Evolutionary conservation across 345 rosid species (phyloP).

Genomic region (Gossypium rotundifolium): DNA sequence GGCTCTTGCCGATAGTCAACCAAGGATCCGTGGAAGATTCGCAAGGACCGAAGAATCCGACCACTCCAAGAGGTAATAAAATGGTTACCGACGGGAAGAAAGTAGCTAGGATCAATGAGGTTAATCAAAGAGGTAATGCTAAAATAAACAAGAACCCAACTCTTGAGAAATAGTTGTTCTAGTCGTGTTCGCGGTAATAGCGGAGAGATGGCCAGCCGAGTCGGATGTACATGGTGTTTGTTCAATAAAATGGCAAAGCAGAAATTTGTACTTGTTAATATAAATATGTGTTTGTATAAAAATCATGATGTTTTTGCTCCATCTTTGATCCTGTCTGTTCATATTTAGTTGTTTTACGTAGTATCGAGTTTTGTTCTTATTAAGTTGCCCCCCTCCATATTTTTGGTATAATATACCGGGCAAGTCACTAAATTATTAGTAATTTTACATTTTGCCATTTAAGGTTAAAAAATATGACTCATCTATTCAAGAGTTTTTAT

Average conservation of each 20-base stretch:
- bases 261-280: conserved; percentile 27
- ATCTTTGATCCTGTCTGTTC: not conserved
- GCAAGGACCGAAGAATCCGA: conserved; percentile 75
- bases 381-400: too few species aligned
- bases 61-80: conserved; percentile 37
- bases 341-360: too few species aligned
- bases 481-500: too few species aligned
- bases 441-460: too few species aligned
- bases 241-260: conserved; percentile 25
- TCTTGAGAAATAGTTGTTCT: conserved; percentile 15
- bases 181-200: conserved; percentile 22
- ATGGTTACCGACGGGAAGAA: conserved; percentile 2
- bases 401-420: too few species aligned
- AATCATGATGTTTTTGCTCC: not conserved
- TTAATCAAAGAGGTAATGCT: conserved; percentile 15
- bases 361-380: too few species aligned
- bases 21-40: conserved; percentile 97
- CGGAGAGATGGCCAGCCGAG: conserved; percentile 16
- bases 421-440: too few species aligned
- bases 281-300: not conserved
- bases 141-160: conserved; percentile 26
- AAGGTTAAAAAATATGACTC: too few species aligned
- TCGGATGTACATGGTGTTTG: conserved; percentile 36
- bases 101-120: conserved; percentile 21
- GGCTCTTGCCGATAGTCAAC: conserved; percentile 98